Conservation (phyloP, 2,329 filamentous ascomycete genomes). For the Penicillium italicum region DNA sequence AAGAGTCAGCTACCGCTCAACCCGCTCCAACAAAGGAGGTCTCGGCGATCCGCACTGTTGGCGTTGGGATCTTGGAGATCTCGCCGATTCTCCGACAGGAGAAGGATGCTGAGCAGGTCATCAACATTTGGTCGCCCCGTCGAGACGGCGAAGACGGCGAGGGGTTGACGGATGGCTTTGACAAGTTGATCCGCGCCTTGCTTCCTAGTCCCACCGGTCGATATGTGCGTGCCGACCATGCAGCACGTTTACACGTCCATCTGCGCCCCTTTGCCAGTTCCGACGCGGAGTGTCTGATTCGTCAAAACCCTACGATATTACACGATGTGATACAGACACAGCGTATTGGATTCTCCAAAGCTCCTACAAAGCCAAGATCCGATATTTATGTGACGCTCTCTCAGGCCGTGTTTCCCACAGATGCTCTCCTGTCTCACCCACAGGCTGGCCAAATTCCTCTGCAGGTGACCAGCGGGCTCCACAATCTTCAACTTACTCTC, state of each 20-base stretch:
- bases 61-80: constrained; percentile 72
- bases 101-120: constrained; percentile 69
- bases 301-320: constrained; percentile 80
- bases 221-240: constrained; percentile 67
- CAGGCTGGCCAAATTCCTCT: constrained; percentile 79
- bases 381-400: constrained; percentile 92
- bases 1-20: constrained; percentile 24
- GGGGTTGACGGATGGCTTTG: constrained; percentile 63
- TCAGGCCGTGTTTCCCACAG: constrained; percentile 70
- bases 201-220: constrained; percentile 68
- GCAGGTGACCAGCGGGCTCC: constrained; percentile 60
- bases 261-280: constrained; percentile 72
- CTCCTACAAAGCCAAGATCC: constrained; percentile 79
- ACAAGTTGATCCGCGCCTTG: constrained; percentile 69
- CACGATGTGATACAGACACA: constrained; percentile 75
- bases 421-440: constrained; percentile 61
- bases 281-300: constrained; percentile 77
- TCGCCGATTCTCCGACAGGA: constrained; percentile 69
- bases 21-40: constrained; percentile 30
- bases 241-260: constrained; percentile 75
- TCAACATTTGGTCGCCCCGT: constrained; percentile 71
- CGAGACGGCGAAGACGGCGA: constrained; percentile 55
- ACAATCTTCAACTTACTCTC: constrained; percentile 80
- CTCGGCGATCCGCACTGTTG: constrained; percentile 63
- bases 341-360: constrained; percentile 91